Evolutionary conservation across 2,329 filamentous ascomycete genomes (phyloP).

Genomic region (Blastomyces parvus): DNA sequence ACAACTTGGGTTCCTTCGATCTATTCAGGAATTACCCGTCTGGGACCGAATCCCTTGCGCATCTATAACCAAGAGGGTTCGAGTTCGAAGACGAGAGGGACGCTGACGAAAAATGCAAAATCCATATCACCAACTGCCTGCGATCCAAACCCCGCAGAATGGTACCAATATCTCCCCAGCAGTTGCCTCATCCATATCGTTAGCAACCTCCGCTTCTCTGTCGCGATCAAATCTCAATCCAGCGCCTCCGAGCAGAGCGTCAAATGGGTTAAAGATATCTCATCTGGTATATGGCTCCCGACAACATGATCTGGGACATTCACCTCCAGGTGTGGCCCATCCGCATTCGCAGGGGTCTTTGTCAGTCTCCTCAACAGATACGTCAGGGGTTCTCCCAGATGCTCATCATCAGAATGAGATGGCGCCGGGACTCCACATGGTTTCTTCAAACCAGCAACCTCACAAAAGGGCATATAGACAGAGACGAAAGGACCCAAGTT

Average conservation of each 20-base stretch:
- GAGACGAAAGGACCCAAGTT: constrained; percentile 90
- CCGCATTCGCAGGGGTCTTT: constrained; percentile 33
- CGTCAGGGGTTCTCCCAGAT: constrained; percentile 28
- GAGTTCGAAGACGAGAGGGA: neutral
- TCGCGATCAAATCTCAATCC: constrained; percentile 22
- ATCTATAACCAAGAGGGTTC: neutral
- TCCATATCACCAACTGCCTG: constrained; percentile 25
- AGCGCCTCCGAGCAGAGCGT: constrained; percentile 27
- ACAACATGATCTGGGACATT: constrained; percentile 18
- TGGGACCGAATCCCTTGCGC: neutral
- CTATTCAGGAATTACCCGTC: neutral
- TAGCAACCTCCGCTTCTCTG: neutral
- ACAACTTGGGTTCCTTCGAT: neutral
- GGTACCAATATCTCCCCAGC: constrained; percentile 27
- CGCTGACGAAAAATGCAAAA: constrained; percentile 24
- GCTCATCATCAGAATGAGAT: constrained; percentile 31
- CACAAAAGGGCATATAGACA: constrained; percentile 94
- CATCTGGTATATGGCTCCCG: constrained; percentile 33
- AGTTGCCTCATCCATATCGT: constrained; percentile 27
- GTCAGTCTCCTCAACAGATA: constrained; percentile 33
- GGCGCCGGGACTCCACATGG: constrained; percentile 24
- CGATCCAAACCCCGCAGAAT: constrained; percentile 18
- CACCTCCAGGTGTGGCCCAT: constrained; percentile 25
- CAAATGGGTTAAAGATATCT: constrained; percentile 34
- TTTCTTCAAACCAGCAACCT: constrained; percentile 50